Conservation (phyloP, 768 basidiomycete genomes). For the Rhodosporidiobolus sp. region DNA sequence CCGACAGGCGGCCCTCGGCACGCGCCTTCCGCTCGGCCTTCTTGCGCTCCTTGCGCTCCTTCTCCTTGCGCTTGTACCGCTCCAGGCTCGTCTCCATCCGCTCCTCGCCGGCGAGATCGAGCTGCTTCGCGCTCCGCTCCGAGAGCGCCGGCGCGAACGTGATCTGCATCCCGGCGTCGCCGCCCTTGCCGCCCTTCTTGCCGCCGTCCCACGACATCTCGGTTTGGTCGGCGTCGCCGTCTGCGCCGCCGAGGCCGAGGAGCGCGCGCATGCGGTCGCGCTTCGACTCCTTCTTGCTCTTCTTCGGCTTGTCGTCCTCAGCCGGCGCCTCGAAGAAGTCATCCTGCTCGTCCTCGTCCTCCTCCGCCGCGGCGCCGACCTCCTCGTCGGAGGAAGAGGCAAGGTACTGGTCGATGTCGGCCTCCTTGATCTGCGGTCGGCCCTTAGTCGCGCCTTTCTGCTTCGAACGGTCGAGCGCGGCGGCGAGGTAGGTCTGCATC, state of each 20-base stretch:
- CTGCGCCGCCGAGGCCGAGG: slow-evolving; percentile 36
- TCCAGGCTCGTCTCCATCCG: slow-evolving; percentile 84
- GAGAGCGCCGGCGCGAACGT: slow-evolving; percentile 86
- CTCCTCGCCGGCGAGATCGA: slow-evolving; percentile 44
- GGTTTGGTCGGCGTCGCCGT: slow-evolving; percentile 22
- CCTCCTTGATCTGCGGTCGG: slow-evolving; percentile 70
- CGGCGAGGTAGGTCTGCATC: slow-evolving; percentile 36
- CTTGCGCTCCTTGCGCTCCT: slow-evolving; percentile 77
- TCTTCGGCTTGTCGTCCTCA: slow-evolving; percentile 53
- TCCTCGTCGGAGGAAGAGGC: slow-evolving; percentile 66
- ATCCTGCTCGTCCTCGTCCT: slow-evolving; percentile 48
- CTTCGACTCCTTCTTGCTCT: slow-evolving; percentile 38
- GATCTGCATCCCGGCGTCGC: slow-evolving; percentile 77
- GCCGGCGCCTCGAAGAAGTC: slow-evolving; percentile 69
- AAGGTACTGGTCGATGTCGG: slow-evolving; percentile 77
- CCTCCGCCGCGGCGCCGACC: slow-evolving; percentile 66
- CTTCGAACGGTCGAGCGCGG: slow-evolving; percentile 54
- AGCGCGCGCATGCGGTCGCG: slow-evolving; percentile 30
- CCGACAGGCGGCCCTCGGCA: slow-evolving; percentile 40
- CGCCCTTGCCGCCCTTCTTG: slow-evolving; percentile 27
- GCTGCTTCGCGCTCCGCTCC: slow-evolving; percentile 48
- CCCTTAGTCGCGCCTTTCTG: slow-evolving; percentile 66
- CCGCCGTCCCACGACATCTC: slow-evolving; percentile 37
- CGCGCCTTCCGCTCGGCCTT: slow-evolving; percentile 64
- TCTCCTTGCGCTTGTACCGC: slow-evolving; percentile 81